Base-by-base conservation (phyloP, 305 asterid species). In the Lippia alba region DNA sequence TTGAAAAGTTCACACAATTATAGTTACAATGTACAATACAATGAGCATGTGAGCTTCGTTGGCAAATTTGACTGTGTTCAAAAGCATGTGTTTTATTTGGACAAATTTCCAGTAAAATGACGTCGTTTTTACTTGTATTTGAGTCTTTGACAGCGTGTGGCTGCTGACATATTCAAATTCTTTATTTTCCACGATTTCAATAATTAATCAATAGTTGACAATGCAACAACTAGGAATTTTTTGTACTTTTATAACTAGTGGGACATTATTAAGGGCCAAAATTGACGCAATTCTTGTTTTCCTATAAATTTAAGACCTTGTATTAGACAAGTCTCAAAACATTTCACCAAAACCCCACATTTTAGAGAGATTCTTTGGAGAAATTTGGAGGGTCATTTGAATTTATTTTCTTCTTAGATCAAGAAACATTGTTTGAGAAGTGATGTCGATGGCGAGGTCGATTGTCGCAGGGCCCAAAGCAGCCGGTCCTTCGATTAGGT, bases 371-470 rank as follows among this genome's bases (percentile, higher is more conserved):
- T 0, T 6, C 30, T 32, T 32, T 11, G 51, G 20, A 62, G 55
- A 15, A 36, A 16, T 30, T 24, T 14, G 17, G 18, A 56, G 12
- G 18, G 4, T 30, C 17, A 1, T 56, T 56, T 14, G 18, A 56
- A 30, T 15, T 56, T 4, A 53, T 11, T 63, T 20, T 48, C 30
- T 33, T 8, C 20, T 12, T 12, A 32, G 62, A 24, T 9, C 10
- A 8, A 34, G 8, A 32, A 57, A 12, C 2, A 30, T 60, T 57
- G 17, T 18, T 16, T 19, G 24, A 56, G 11, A 53, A 63, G 40
- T 24, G 24, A 64, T 60, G 64, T 64, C 75, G 20, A 84, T 75
- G 74, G 64, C 84, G 30, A 68, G 61, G 30, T 68, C 81, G 15
- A 57, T 61, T 33, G n/a, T 66, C 39, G 15, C 73, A 15, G 72